Conservation (phyloP, 495 filamentous ascomycete genomes). For the Aspergillus coremiiformis region DNA sequence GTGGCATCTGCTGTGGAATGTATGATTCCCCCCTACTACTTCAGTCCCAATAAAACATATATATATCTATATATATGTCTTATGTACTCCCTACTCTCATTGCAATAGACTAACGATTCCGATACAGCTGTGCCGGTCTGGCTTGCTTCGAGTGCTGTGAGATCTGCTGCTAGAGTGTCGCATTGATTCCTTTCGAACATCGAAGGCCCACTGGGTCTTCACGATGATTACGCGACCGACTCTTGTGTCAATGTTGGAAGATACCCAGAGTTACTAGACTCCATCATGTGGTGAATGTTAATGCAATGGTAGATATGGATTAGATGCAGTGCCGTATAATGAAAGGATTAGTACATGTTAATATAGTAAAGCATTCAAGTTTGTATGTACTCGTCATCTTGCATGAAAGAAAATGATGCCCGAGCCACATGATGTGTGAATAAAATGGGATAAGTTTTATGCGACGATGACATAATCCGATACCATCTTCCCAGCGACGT, state of each 20-base stretch:
- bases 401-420: neutral
- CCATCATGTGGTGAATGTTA: neutral
- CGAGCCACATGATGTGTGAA: neutral
- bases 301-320: neutral
- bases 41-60: neutral
- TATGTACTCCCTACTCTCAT: no score
- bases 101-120: neutral
- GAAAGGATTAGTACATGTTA: neutral
- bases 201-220: neutral
- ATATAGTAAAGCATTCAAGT: no score
- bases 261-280: neutral
- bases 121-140: conserved; percentile 35
- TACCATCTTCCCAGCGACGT: neutral
- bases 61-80: no score
- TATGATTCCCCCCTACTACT: conserved; percentile 18
- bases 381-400: neutral
- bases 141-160: conserved; percentile 41
- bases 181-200: neutral
- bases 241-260: neutral
- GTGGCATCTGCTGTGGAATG: conserved; percentile 41
- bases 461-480: neutral
- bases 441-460: neutral
- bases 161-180: conserved; percentile 33
- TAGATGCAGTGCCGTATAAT: neutral
- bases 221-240: neutral